These are phyloP conservation scores for Suhomyces bokatorum DNA, from an alignment of 1,139 yeast genomes.

Conservation along the genomic window DNA sequence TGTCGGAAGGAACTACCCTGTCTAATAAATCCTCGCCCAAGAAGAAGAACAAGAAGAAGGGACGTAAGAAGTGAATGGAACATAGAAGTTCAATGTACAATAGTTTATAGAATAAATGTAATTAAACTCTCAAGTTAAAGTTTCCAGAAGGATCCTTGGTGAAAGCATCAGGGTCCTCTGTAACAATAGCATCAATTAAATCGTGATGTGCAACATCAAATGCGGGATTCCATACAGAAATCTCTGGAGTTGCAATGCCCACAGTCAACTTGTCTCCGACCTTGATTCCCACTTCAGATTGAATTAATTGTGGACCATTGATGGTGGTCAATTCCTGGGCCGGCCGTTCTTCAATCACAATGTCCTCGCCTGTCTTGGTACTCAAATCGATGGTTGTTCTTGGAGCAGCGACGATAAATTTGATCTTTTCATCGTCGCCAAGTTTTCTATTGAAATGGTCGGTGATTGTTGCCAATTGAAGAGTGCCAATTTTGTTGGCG, in stretches of 20 bases:
- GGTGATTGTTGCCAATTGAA: conserved; percentile 76
- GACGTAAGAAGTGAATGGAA: not conserved
- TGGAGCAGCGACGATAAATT: conserved; percentile 94
- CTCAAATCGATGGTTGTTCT: conserved; percentile 79
- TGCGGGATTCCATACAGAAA: conserved; percentile 93
- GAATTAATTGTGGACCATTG: conserved; percentile 55
- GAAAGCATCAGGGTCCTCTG: conserved; percentile 64
- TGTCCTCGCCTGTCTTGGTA: conserved; percentile 67
- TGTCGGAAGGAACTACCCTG: not conserved
- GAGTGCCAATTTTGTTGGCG: conserved; percentile 97
- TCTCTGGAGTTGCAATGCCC: conserved; percentile 85
- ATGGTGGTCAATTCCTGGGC: conserved; percentile 73
- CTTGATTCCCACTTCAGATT: conserved; percentile 22
- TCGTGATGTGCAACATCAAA: conserved; percentile 89
- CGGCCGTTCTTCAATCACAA: conserved; percentile 87
- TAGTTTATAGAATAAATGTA: conserved; percentile 1
- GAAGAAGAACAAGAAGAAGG: conserved; percentile 8
- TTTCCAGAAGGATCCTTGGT: conserved; percentile 46
- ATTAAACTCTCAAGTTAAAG: conserved; percentile 35
- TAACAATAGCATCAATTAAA: conserved; percentile 82
- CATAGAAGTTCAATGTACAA: not conserved
- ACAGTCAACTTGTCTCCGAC: conserved; percentile 54
- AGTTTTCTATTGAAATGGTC: conserved; percentile 33
- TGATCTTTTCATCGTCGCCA: conserved; percentile 49
- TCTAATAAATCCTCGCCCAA: not conserved